phyloP scores from a whole-genome alignment of 306 rosid genomes.

The Urtica urens region DNA sequence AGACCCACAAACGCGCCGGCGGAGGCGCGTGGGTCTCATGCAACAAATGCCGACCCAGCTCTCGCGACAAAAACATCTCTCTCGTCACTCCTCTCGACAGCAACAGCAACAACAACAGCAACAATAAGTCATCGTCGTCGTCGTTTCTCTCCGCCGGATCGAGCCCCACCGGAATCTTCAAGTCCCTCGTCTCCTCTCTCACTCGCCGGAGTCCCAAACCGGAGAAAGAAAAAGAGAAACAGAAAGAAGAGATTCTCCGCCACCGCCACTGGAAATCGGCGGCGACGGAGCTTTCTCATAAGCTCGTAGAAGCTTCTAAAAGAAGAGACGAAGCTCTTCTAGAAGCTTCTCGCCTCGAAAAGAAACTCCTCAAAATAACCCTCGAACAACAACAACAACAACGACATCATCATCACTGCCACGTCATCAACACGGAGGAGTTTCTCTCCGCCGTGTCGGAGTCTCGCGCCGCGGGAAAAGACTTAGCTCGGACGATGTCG shows the following conservation, averaged over 20 bases:
- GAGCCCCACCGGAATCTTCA: conserved; percentile 68
- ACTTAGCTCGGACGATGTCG: conserved; percentile 55
- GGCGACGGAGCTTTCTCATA: conserved; percentile 74
- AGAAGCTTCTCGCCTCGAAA: conserved; percentile 82
- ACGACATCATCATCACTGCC: conserved; percentile 8
- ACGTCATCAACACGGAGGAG: conserved; percentile 23
- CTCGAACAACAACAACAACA: conserved; percentile 54
- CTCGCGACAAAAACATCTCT: conserved; percentile 75
- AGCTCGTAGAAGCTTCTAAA: conserved; percentile 59
- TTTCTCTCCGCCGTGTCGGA: conserved; percentile 64
- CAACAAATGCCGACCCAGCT: conserved; percentile 80
- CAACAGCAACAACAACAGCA: conserved; percentile 14
- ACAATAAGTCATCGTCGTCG: conserved; percentile 27
- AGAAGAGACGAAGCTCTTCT: conserved; percentile 64
- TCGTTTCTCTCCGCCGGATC: conserved; percentile 46
- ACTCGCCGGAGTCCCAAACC: conserved; percentile 67
- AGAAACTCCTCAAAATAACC: conserved; percentile 72
- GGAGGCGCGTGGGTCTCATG: conserved; percentile 59
- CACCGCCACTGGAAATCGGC: conserved; percentile 83
- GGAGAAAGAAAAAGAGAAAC: not conserved
- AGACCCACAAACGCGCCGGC: conserved; percentile 20
- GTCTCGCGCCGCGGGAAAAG: conserved; percentile 47
- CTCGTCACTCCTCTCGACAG: conserved; percentile 54
- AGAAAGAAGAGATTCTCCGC: conserved; percentile 74
- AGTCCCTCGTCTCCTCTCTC: conserved; percentile 53